Evolutionary conservation across 768 basidiomycete genomes (phyloP).

Genomic region (Pisolithus sp.): DNA sequence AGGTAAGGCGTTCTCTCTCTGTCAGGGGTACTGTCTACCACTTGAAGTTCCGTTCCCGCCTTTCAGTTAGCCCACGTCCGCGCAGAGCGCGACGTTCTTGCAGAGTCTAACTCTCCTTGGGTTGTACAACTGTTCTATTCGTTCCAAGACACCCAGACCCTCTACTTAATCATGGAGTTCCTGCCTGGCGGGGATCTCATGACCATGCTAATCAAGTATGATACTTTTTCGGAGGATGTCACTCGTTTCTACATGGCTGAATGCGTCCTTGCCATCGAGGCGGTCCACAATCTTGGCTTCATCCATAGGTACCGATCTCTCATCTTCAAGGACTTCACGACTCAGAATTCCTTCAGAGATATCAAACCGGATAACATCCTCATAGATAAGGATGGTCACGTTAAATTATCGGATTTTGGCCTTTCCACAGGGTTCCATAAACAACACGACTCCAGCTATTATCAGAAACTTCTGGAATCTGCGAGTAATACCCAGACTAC

Average conservation of each 20-base stretch:
- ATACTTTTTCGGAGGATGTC: slow-evolving; percentile 97
- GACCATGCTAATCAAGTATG: slow-evolving; percentile 99
- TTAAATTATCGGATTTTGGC: slow-evolving; percentile 98
- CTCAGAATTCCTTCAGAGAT: slow-evolving; percentile 49
- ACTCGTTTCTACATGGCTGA: slow-evolving; percentile 99
- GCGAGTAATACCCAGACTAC: slow-evolving; percentile 41
- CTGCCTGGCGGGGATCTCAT: slow-evolving; percentile 97
- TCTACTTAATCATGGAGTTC: slow-evolving; percentile 99
- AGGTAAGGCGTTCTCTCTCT: slow-evolving; percentile 44
- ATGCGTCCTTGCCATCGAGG: slow-evolving; percentile 95
- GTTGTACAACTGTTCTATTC: slow-evolving; percentile 96
- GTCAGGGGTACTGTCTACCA: not conserved
- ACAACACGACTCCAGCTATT: slow-evolving; percentile 93
- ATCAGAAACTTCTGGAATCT: slow-evolving; percentile 78
- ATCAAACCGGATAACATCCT: slow-evolving; percentile 98
- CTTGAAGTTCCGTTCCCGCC: not conserved
- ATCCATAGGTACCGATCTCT: slow-evolving; percentile 70
- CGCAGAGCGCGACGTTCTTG: slow-evolving; percentile 94
- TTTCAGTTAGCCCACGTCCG: slow-evolving; percentile 91
- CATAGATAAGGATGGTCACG: slow-evolving; percentile 88
- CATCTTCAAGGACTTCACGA: not conserved
- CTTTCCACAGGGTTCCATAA: slow-evolving; percentile 99
- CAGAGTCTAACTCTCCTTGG: slow-evolving; percentile 93
- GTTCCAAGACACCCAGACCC: slow-evolving; percentile 89
- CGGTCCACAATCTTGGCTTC: slow-evolving; percentile 94